Conservation (phyloP, 805 yeast genomes). For the Zygotorulaspora sp. region DNA sequence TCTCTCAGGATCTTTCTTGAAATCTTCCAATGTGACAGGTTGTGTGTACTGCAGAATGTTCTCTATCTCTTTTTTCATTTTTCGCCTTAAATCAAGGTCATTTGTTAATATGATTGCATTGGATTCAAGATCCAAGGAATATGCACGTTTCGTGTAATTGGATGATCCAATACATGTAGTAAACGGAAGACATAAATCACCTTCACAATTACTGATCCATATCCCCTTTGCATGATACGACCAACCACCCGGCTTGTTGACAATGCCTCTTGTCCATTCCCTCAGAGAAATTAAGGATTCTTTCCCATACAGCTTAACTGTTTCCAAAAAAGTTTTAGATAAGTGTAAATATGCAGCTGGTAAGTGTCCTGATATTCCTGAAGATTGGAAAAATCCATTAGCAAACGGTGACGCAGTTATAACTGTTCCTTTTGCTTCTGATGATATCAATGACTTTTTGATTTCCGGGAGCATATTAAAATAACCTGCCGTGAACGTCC, state of each 20-base stretch:
- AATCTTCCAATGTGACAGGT: constrained; percentile 55
- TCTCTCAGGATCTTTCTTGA: constrained; percentile 55
- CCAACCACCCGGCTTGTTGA: constrained; percentile 84
- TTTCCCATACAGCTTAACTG: constrained; percentile 42
- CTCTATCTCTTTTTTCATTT: constrained; percentile 60
- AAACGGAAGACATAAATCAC: constrained; percentile 52
- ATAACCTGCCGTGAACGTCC: constrained; percentile 95
- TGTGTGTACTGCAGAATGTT: constrained; percentile 52
- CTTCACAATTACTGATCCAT: constrained; percentile 54
- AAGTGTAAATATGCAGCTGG: constrained; percentile 84
- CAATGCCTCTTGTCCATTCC: constrained; percentile 88
- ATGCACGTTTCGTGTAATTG: constrained; percentile 87
- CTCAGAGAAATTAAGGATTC: constrained; percentile 48
- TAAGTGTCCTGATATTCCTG: constrained; percentile 72
- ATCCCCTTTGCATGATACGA: constrained; percentile 97
- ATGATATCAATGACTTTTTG: constrained; percentile 50
- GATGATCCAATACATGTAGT: constrained; percentile 87
- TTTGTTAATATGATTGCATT: constrained; percentile 76
- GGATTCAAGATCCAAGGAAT: constrained; percentile 80
- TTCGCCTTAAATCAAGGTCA: constrained; percentile 51
- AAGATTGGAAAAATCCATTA: constrained; percentile 83
- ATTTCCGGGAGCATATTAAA: constrained; percentile 84
- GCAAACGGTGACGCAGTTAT: constrained; percentile 93
- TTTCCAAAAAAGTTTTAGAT: constrained; percentile 61
- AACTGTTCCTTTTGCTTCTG: constrained; percentile 50